Evolutionary conservation across 331 rosid species (phyloP), one percentile per base, ranked within the genome.

Genomic region (Malus hybrid): DNA sequence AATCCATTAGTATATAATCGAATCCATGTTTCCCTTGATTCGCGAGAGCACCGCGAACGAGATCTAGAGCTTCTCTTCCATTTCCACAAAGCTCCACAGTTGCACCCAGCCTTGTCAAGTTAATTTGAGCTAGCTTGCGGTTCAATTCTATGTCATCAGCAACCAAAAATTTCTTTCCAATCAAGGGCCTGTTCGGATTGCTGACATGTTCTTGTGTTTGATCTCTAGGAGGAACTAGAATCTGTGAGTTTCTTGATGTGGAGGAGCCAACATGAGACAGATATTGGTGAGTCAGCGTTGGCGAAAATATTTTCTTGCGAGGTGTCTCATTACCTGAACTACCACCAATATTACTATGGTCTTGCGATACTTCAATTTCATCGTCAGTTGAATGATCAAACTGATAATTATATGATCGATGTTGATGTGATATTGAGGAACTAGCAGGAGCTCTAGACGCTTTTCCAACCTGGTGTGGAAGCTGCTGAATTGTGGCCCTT

Each of bases 1-100:
- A 88, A 54, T 92, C 97, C 97, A 92, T 92, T 33, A 92, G 74
- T 73, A 90, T 86, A 76, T 81, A 92, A 78, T 92, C 88, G 24
- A 80, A 90, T 13, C 55, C 81, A 1, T 22, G 39, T 52, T 79
- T 73, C 48, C 69, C 15, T 31, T 60, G 82, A 48, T 65, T 48
- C 31, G 61, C 20, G 42, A 92, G 80, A 73, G 74, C 84, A 36
- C 82, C 75, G 50, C 48, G 61, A 73, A 87, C 86, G 19, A 74
- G 71, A 74, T 74, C 55, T 69, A 83, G 77, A 65, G 93, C 96
- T 73, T 87, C 74, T 76, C 75, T 79, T 15, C 97, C 97, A 82
- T 92, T 88, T 77, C 65, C 70, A 67, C 96, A 88, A 57, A 67
- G 78, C 52, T 86, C 86, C 59, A 82, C 68, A 71, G 59, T 84